Percentiles rank a stretch among this genome's conserved stretches.
phyloP scores from a whole-genome alignment of 805 yeast species.

The Candida maesae region DNA sequence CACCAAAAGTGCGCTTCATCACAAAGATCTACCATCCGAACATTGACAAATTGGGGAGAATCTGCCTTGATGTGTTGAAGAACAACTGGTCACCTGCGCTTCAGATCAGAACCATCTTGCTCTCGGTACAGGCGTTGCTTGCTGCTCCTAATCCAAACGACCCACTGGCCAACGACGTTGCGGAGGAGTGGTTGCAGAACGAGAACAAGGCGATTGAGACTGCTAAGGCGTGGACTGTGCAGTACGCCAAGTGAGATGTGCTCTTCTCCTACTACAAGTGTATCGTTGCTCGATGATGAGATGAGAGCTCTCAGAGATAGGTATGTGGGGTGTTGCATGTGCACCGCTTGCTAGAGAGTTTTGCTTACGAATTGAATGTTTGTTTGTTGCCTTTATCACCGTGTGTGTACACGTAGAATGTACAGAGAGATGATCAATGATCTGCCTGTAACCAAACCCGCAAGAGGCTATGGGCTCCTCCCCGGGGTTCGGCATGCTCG shows the following conservation, averaged over 20 bases:
- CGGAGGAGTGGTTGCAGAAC: conserved; percentile 91
- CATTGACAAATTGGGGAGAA: conserved; percentile 91
- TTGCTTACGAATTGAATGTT: conserved; percentile 4
- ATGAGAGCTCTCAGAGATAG: no score
- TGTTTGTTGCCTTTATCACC: no score
- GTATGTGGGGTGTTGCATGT: no score
- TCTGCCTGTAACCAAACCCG: neutral
- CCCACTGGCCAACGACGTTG: conserved; percentile 97
- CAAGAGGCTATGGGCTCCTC: neutral
- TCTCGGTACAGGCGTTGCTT: conserved; percentile 88
- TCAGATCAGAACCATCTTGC: conserved; percentile 86
- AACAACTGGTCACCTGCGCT: conserved; percentile 97
- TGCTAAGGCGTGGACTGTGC: conserved; percentile 51
- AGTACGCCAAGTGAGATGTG: conserved; percentile 12
- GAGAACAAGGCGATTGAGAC: conserved; percentile 75
- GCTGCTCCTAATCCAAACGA: conserved; percentile 98
- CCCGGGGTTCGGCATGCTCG: no score
- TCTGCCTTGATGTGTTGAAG: conserved; percentile 92
- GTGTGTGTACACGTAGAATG: no score
- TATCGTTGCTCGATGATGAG: no score
- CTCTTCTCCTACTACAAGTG: no score
- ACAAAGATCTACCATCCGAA: conserved; percentile 96
- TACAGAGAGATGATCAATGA: no score
- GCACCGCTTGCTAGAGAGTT: no score
- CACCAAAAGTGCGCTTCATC: conserved; percentile 91